Conservation (phyloP, 768 basidiomycete genomes). For the Boletus edulis region DNA sequence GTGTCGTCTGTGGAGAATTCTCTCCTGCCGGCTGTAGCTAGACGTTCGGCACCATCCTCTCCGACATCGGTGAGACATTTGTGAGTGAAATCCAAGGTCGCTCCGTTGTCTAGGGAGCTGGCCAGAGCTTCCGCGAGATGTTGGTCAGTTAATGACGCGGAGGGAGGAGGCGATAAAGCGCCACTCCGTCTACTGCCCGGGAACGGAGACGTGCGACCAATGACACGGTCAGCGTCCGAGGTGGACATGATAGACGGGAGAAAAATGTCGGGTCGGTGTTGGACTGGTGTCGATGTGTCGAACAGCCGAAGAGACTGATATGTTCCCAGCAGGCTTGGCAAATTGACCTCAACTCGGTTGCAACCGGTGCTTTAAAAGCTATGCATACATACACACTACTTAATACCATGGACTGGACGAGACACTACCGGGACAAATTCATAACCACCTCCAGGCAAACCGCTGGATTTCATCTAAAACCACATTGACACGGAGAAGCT, state of each 20-base stretch:
- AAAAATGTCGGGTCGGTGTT: conserved; percentile 8
- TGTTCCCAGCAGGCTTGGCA: conserved; percentile 20
- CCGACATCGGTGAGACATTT: conserved; percentile 75
- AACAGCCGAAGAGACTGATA: conserved; percentile 9
- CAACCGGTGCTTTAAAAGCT: conserved; percentile 25
- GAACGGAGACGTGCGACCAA: conserved; percentile 30
- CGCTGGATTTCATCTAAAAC: conserved; percentile 54
- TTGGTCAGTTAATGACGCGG: conserved; percentile 48
- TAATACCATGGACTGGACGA: not conserved
- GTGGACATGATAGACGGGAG: conserved; percentile 24
- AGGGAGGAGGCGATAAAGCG: conserved; percentile 29
- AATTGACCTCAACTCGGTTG: conserved; percentile 25
- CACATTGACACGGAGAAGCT: conserved; percentile 92
- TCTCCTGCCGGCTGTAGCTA: conserved; percentile 59
- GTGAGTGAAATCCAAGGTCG: conserved; percentile 83
- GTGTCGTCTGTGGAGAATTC: conserved; percentile 46
- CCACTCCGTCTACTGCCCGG: conserved; percentile 22
- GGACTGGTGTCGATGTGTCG: conserved; percentile 17
- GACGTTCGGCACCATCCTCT: conserved; percentile 69
- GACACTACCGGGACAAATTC: conserved; percentile 1
- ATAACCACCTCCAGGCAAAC: conserved; percentile 21
- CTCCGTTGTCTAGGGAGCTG: conserved; percentile 71
- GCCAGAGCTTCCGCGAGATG: conserved; percentile 65
- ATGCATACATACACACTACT: conserved; percentile 2
- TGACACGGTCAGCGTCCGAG: conserved; percentile 30